phyloP scores from a whole-genome alignment of 768 basidiomycete species.

The Lentinus brumalis region DNA sequence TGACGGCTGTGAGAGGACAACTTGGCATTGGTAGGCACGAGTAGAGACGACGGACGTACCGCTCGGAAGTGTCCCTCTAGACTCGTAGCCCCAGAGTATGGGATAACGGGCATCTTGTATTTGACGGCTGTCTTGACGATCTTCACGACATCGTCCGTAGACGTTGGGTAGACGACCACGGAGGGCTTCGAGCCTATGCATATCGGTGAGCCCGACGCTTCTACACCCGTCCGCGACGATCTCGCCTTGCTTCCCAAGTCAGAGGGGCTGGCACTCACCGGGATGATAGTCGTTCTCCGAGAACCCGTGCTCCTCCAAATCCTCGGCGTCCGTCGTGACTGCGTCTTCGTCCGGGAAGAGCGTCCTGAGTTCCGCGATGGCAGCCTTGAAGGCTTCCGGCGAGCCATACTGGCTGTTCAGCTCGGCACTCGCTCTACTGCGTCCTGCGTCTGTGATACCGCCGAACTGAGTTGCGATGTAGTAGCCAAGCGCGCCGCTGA shows the following conservation, averaged over 20 bases:
- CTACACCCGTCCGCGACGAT: not conserved
- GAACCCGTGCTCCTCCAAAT: slow-evolving; percentile 55
- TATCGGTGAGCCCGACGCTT: not conserved
- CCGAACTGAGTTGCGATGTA: slow-evolving; percentile 3
- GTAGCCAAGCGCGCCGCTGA: slow-evolving; percentile 13
- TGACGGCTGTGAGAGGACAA: slow-evolving; percentile 10
- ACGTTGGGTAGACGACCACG: slow-evolving; percentile 64
- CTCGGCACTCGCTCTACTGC: not conserved
- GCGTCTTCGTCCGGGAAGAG: slow-evolving; percentile 39
- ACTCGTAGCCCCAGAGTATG: slow-evolving; percentile 82
- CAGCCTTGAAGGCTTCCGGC: slow-evolving; percentile 51
- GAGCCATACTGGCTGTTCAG: slow-evolving; percentile 46
- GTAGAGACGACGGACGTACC: slow-evolving; percentile 40
- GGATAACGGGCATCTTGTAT: slow-evolving; percentile 74
- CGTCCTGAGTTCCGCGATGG: slow-evolving; percentile 50
- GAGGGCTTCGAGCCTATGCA: slow-evolving; percentile 47
- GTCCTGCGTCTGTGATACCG: not conserved
- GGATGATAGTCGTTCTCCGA: slow-evolving; percentile 54
- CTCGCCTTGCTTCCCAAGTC: too few relatives aligned
- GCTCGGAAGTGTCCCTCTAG: slow-evolving; percentile 77
- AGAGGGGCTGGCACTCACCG: slow-evolving; percentile 45
- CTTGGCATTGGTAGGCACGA: not conserved
- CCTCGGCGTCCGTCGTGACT: slow-evolving; percentile 54
- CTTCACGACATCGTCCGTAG: slow-evolving; percentile 80
- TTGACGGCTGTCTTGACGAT: slow-evolving; percentile 76